Base-by-base conservation (phyloP, 1,139 yeast genomes). In the Saccharomyces uvarum region DNA sequence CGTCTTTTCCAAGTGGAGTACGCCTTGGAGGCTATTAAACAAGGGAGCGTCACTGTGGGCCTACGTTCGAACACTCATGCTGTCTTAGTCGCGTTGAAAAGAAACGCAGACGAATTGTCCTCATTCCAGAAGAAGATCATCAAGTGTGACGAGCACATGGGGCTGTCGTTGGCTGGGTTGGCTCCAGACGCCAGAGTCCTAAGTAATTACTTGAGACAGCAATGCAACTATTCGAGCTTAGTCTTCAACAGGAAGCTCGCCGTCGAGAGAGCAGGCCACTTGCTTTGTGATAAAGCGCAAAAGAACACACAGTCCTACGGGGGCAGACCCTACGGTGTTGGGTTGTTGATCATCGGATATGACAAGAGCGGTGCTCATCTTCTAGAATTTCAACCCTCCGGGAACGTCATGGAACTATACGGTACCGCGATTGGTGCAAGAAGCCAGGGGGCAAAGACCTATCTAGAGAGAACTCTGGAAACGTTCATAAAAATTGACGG, bases 391-490 rank as follows among this genome's bases (percentile, higher is more conserved):
- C 91, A 88, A 69, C 99, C 99, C 21, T 86, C 96, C 9, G 99
- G 99, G 3, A 85, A 95, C 31, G 95, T 87, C 26, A 77, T 90
- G 67, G 98, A 93, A 71, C 88, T 91, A 69, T 82, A 78, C 63
- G 99, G 97, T 46, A 86, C 97, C 9, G 96, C 99, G 48, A 90
- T 93, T 68, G 99, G 99, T 51, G 99, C 99, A 14, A 82, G 99
- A 69, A 90, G 98, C 1, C 99, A 93, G 74, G 98, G 98, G 50
- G 97, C 97, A 14, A 82, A 96, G 74, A 93, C 99, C 2, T 93
- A 90, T 66, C 76, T 95, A 69, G 99, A 93, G 72, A 83, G 97
- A 69, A 84, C 85, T 59, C 78, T 84, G 68, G 90, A 87, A 38
- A 75, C 77, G 47, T 87, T 88, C 64, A 76, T 83, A 42, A 74